A percentile compares a stretch with the other conserved stretches of the same genome.
Conservation (phyloP, 2,329 filamentous ascomycete species). For the Sporothrix sp. region DNA sequence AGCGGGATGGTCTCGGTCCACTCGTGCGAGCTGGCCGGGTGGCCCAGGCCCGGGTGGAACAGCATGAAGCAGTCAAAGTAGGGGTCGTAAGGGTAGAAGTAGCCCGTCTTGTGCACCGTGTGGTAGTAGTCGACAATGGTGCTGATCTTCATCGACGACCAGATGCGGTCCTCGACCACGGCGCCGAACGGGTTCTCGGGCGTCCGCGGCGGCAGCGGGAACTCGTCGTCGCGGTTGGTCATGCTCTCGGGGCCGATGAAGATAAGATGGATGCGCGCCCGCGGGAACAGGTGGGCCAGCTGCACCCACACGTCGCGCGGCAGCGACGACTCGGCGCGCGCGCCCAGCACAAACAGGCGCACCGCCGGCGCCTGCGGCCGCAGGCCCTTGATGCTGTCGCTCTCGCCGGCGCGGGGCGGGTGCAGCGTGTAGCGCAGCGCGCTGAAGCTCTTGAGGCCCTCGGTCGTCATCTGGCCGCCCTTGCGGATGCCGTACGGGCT, state of each 20-base stretch:
- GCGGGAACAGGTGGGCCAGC: slow-evolving; percentile 88
- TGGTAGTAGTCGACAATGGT: slow-evolving; percentile 99
- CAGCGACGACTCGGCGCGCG: slow-evolving; percentile 92
- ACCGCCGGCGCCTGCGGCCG: slow-evolving; percentile 79
- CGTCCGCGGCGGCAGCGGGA: slow-evolving; percentile 79
- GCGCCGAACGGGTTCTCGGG: slow-evolving; percentile 83
- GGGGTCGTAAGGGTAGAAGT: slow-evolving; percentile 91
- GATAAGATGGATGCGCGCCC: slow-evolving; percentile 77
- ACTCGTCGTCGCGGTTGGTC: slow-evolving; percentile 86
- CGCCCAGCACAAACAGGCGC: slow-evolving; percentile 85
- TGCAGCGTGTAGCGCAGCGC: slow-evolving; percentile 90
- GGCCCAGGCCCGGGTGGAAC: slow-evolving; percentile 92
- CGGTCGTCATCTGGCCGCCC: slow-evolving; percentile 66
- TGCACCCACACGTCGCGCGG: slow-evolving; percentile 92
- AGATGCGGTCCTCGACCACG: slow-evolving; percentile 85
- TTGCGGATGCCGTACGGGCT: slow-evolving; percentile 80
- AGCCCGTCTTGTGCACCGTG: slow-evolving; percentile 80
- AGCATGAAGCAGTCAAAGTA: slow-evolving; percentile 98
- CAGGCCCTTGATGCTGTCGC: slow-evolving; percentile 64
- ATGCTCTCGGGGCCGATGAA: slow-evolving; percentile 96
- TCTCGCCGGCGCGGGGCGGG: slow-evolving; percentile 69
- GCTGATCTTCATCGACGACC: slow-evolving; percentile 86
- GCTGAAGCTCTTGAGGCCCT: slow-evolving; percentile 88
- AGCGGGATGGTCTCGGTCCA: slow-evolving; percentile 87
- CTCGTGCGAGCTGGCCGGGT: slow-evolving; percentile 86